Base-by-base conservation (phyloP, 371 early-diverging fungal genomes). In the Haplosporangium sp. region DNA sequence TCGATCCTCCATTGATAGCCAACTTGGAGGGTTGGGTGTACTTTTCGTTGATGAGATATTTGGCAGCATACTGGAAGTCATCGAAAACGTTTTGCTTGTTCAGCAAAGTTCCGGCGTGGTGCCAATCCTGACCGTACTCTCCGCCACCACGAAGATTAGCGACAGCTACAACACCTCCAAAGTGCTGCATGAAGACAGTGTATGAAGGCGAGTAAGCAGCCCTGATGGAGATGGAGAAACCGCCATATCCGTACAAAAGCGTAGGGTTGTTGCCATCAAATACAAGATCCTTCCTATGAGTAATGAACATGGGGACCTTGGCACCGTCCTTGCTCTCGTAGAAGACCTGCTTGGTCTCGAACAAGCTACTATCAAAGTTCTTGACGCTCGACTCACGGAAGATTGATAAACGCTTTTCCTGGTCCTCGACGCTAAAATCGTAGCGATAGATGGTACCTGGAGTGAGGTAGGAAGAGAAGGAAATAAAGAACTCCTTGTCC, bases 1-100 rank as follows among this genome's bases (percentile, higher is more conserved):
- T 92, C 20, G 92, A 92, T 0, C 88, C 94, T 69, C 92, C 92
- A 58, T 92, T 90, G 69, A 92, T 93, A 27, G 88, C 85, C 38
- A 92, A 65, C 17, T 69, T 70, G 39, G 86, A 84, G 13, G 85
- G 48, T 38, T 61, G 34, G 2, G 88, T 86, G 67, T 83, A 85
- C 19, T 84, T 82, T 17, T 83, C 71, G 37, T 71, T 53, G 38
- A 83, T 72, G 45, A 88, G 64, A 58, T 83, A 85, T 66, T 81
- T 74, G 60, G 88, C 86, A 8, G 86, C 87, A 34, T 65, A 81
- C 68, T 85, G 84, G 66, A 88, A 88, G 61, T 88, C 88, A 50
- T 88, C 88, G 67, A 87, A 86, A 34, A 68, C 75, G 58, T 82
- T 85, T 59, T 87, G 87, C 71, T 85, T 88, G 52, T 86, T 84